phyloP scores from a whole-genome alignment of 2,329 filamentous ascomycete species.

The Phaeosphaeriaceae sp. region DNA sequence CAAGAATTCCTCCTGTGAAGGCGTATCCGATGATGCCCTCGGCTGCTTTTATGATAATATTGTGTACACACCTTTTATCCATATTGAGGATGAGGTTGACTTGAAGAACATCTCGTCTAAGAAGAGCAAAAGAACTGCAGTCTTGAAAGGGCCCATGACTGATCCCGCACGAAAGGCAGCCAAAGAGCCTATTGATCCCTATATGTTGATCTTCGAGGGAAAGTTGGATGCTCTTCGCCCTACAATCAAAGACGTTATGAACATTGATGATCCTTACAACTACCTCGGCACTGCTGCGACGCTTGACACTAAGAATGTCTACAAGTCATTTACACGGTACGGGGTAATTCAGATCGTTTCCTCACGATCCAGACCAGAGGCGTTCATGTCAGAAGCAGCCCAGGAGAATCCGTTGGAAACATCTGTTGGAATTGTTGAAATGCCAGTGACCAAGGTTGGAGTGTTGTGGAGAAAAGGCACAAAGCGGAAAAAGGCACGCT shows the following conservation, averaged over 20 bases:
- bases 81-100: conserved; percentile 90
- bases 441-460: conserved; percentile 96
- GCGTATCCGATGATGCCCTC: conserved; percentile 89
- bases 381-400: conserved; percentile 89
- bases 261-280: conserved; percentile 88
- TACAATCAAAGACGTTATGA: conserved; percentile 88
- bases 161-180: conserved; percentile 69
- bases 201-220: conserved; percentile 89
- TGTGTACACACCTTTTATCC: conserved; percentile 96
- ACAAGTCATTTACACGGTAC: conserved; percentile 88
- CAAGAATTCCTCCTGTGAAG: conserved; percentile 90
- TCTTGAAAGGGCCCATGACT: conserved; percentile 61
- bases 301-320: conserved; percentile 80
- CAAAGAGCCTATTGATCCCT: conserved; percentile 92
- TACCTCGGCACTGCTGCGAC: conserved; percentile 79
- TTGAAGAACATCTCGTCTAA: conserved; percentile 74
- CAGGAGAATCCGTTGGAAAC: conserved; percentile 85
- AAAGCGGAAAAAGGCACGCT: conserved; percentile 92
- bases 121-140: conserved; percentile 72
- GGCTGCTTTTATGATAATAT: conserved; percentile 99
- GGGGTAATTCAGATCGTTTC: conserved; percentile 95
- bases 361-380: conserved; percentile 88
- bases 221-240: conserved; percentile 84
- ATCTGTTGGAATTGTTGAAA: conserved; percentile 86
- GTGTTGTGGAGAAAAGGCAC: conserved; percentile 91